Percentiles rank a stretch among this genome's conserved stretches.
These are phyloP conservation scores for Linanthus parryae DNA, from an alignment of 148 eudicot species.

Conservation along the genomic window DNA sequence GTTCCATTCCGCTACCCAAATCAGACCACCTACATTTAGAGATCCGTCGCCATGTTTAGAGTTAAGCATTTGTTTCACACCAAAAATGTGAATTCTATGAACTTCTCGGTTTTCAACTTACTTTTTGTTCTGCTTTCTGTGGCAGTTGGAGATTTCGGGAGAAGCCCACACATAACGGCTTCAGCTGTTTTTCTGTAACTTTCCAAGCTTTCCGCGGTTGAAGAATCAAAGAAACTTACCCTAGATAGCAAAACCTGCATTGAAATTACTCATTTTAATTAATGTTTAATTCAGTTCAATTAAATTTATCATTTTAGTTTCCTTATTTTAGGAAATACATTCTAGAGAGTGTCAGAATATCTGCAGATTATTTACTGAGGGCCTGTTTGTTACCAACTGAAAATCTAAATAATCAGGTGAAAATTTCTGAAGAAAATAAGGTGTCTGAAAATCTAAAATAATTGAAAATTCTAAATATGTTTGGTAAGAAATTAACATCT, in stretches of 20 bases:
- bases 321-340: no score
- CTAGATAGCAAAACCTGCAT: slow-evolving; percentile 79
- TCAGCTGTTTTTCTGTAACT: slow-evolving; percentile 69
- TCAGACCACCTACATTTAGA: slow-evolving; percentile 58
- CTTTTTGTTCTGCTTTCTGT: slow-evolving; percentile 74
- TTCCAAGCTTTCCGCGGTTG: slow-evolving; percentile 44
- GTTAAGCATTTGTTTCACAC: not conserved
- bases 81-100: not conserved
- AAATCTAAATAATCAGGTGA: no score
- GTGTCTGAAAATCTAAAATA: no score
- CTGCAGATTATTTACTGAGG: no score
- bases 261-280: not conserved
- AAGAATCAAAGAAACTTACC: slow-evolving; percentile 57
- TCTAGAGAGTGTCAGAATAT: no score
- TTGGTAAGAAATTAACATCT: no score
- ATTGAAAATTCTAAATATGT: no score
- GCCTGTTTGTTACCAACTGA: no score
- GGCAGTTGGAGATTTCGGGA: slow-evolving; percentile 79
- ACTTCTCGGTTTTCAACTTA: slow-evolving; percentile 8
- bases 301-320: no score
- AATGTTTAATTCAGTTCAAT: no score
- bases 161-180: slow-evolving; percentile 78
- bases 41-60: not conserved
- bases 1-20: slow-evolving; percentile 92
- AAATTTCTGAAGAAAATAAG: no score